Conservation (phyloP, 768 basidiomycete genomes). For the Boletus sp. region DNA sequence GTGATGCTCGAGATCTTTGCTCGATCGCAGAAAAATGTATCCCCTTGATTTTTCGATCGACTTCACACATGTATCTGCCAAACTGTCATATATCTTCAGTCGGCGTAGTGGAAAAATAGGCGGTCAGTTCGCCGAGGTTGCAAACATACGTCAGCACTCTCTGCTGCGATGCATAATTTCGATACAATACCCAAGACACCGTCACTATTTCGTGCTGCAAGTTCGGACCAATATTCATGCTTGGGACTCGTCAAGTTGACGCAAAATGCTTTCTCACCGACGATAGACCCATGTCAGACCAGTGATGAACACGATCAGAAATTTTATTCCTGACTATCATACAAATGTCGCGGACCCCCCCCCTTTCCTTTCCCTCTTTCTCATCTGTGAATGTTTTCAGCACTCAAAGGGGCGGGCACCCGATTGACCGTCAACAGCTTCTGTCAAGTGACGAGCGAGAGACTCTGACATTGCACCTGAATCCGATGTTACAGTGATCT, state of each 20-base stretch:
- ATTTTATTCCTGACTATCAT: not conserved
- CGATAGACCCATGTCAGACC: too few relatives aligned
- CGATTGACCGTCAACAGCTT: slow-evolving; percentile 19
- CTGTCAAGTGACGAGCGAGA: slow-evolving; percentile 21
- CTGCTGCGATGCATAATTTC: too few relatives aligned
- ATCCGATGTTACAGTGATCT: slow-evolving; percentile 53
- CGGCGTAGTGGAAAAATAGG: too few relatives aligned
- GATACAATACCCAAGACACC: not conserved
- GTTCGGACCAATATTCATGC: not conserved
- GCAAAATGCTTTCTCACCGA: not conserved
- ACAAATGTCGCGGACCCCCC: not conserved
- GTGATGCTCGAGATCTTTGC: too few relatives aligned
- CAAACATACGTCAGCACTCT: not conserved
- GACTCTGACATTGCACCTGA: slow-evolving; percentile 43
- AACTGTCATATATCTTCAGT: too few relatives aligned
- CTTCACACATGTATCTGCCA: too few relatives aligned
- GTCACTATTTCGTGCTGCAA: not conserved
- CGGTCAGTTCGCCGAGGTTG: too few relatives aligned
- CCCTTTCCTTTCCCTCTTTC: not conserved
- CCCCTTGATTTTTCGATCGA: not conserved
- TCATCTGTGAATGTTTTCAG: not conserved
- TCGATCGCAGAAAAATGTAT: not conserved
- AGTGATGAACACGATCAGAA: not conserved
- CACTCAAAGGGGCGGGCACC: slow-evolving; percentile 7
- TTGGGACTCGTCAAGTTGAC: too few relatives aligned